Evolutionary conservation across 2,329 filamentous ascomycete genomes (phyloP), one percentile per base, ranked within the genome.

Genomic region (Phaeosphaeria sp.): DNA sequence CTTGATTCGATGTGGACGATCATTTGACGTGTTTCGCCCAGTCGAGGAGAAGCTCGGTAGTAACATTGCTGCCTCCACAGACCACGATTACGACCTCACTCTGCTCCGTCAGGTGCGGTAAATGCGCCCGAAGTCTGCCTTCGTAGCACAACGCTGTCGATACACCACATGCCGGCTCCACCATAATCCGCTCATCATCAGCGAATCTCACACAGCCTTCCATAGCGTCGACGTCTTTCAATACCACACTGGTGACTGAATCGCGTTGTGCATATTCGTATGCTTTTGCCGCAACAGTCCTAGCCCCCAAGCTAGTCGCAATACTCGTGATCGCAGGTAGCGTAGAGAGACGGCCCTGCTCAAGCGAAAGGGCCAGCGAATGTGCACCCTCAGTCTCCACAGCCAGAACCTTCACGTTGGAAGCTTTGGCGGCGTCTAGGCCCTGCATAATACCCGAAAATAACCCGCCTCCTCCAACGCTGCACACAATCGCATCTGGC

Each of bases 91-190:
- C 92, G 6, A 97, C 84, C 61, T 90, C 91, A 74, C 86, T 89
- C 43, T 83, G 81, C 45, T 88, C 86, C 0, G 91, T 77, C 48
- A 70, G 22, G 25, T 50, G 40, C n/a, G 64, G 63, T 18, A 86
- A 53, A 7, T 67, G 75, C 66, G 82, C 79, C 69, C 86, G 83
- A 69, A 95, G 71, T 43, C 84, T 77, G 0, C 84, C 86, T 27
- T 84, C 84, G 68, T 91, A 92, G 53, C 82, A 86, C 6, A 85
- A 74, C 1, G 89, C 91, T 17, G 96, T 75, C 46, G 87, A 89
- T 2, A 93, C 92, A 0, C 93, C 92, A 74, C 93, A 97, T 0
- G 92, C 87, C 42, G 88, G 82, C 80, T 97, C 93, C 2, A 96
- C 91, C 49, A 96, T 79, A 48, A 93, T 79, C 33, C 89, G 81